Evolutionary conservation across 129 eudicot genomes (phyloP).

Genomic region (Ambrosia trifida): DNA sequence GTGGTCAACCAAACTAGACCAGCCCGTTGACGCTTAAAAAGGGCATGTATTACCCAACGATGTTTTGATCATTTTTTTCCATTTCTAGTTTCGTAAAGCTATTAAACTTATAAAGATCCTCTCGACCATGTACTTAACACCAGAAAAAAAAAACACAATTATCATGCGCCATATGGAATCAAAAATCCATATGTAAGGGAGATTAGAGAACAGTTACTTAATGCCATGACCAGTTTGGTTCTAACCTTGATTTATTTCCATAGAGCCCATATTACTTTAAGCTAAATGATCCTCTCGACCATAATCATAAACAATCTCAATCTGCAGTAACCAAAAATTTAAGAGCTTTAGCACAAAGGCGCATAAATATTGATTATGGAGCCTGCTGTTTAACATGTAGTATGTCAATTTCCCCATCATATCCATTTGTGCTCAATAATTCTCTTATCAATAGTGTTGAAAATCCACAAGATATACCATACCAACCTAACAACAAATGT

Average conservation of each 20-base stretch:
- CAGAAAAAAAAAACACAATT: not conserved
- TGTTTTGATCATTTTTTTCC: not conserved
- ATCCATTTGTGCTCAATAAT: not conserved
- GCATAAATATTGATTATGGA: slow-evolving; percentile 3
- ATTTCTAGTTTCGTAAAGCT: not conserved
- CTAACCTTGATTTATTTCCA: slow-evolving; percentile 59
- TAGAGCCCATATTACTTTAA: slow-evolving; percentile 25
- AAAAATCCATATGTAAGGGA: slow-evolving; percentile 4
- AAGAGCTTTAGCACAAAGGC: slow-evolving; percentile 20
- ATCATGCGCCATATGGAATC: not conserved
- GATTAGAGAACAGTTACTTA: not conserved
- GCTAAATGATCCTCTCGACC: slow-evolving; percentile 66
- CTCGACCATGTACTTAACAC: not conserved
- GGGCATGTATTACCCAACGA: not conserved
- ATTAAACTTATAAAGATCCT: not conserved
- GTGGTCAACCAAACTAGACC: not conserved
- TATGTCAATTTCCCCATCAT: not conserved
- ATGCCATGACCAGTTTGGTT: not conserved
- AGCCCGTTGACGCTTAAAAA: not conserved
- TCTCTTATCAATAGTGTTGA: not conserved
- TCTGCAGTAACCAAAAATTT: slow-evolving; percentile 50
- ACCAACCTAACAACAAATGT: slow-evolving; percentile 4
- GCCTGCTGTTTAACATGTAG: not conserved
- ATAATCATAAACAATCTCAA: slow-evolving; percentile 82
- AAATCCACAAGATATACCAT: not conserved